Evolutionary conservation across 805 yeast species (phyloP).

Genomic region (Candida odintsovae): DNA sequence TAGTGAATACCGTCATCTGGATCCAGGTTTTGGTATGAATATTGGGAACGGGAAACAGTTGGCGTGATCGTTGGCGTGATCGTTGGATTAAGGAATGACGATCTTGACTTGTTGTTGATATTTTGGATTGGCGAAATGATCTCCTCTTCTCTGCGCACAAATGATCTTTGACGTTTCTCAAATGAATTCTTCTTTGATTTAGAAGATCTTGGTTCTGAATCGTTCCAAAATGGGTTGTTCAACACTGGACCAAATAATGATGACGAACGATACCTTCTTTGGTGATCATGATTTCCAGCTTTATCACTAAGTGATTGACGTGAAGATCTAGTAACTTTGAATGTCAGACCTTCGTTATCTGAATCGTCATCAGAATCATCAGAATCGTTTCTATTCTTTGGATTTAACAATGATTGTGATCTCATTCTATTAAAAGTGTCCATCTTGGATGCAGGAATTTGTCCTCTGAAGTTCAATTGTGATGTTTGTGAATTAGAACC

Average conservation of each 20-base stretch:
- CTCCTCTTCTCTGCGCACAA: slow-evolving; percentile 10
- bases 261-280: slow-evolving; percentile 22
- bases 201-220: slow-evolving; percentile 2
- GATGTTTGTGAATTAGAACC: slow-evolving; percentile 1
- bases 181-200: slow-evolving; percentile 7
- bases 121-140: slow-evolving; percentile 7
- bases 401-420: slow-evolving; percentile 19
- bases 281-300: slow-evolving; percentile 1
- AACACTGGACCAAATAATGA: slow-evolving; percentile 22
- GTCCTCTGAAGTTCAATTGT: slow-evolving; percentile 18
- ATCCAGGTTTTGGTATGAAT: slow-evolving; percentile 20
- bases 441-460: slow-evolving; percentile 9
- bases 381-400: slow-evolving; percentile 4
- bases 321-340: slow-evolving; percentile 17
- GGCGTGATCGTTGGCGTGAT: slow-evolving; percentile 9
- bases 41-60: slow-evolving; percentile 2
- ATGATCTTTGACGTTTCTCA: slow-evolving; percentile 9
- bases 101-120: neutral
- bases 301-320: slow-evolving; percentile 2
- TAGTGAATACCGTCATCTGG: slow-evolving; percentile 21
- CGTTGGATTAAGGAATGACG: slow-evolving; percentile 2
- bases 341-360: slow-evolving; percentile 24
- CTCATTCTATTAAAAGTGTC: slow-evolving; percentile 14
- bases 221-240: slow-evolving; percentile 19
- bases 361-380: slow-evolving; percentile 14